Base-by-base conservation (phyloP, 129 eudicot genomes). In the Solidago caesia region DNA sequence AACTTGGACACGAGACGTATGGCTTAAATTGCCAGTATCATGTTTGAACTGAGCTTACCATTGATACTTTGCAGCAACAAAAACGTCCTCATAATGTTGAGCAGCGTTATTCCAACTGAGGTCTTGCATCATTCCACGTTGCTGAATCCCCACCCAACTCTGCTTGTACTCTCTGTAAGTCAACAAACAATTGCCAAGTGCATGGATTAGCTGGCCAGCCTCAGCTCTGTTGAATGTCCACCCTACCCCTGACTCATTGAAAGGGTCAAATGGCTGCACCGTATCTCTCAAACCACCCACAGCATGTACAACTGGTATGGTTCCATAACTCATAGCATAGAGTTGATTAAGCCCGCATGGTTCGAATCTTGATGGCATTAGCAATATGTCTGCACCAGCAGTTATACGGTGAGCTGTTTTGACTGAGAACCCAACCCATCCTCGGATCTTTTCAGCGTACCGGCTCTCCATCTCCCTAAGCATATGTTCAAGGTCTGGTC, bases 311-410 rank as follows among this genome's bases (percentile, higher is more conserved):
- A 93, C 97, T 0, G 98, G 98, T 67, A 93, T 5, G 15, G 98
- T 93, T 62, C 97, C 97, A 21, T 90, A 93, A 10, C 53, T 53
- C 98, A 93, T 93, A 2, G 98, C 98, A 72, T 93, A 93, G 0
- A 93, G 86, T 79, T 93, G 98, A 73, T 93, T 93, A 70, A 93
- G 88, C 60, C 98, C 98, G 82, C 98, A 93, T 0, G 98, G 98
- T 80, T 93, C 98, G 39, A 93, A 93, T 57, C 97, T 82, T 43
- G 98, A 93, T 6, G 98, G 97, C 98, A 93, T 93, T 53, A 93
- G 82, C 56, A 93, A 79, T 15, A 93, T 80, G 70, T 93, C 98
- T 15, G 85, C 96, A 4, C 98, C 97, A 42, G 98, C 98, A 0
- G 98, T 93, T 64, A 93, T 93, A 46, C 93, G 80, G 67, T 93